Evolutionary conservation across 192 early-diverging fungal species (phyloP).

Genomic region (Coemansia sp.): DNA sequence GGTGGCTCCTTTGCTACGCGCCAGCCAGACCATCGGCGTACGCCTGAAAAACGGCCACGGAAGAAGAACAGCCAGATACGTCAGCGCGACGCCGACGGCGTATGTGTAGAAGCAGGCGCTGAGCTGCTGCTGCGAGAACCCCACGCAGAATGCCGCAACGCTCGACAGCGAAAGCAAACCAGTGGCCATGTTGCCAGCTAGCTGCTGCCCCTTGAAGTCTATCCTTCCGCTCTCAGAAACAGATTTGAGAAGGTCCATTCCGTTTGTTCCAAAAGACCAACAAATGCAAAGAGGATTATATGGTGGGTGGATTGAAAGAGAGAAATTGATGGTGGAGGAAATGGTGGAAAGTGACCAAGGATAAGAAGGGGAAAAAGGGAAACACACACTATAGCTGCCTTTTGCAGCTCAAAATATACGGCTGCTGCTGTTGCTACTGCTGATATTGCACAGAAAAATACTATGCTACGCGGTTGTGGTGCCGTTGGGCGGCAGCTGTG

Average conservation of each 20-base stretch:
- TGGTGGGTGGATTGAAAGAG: neutral
- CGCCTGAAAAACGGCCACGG: constrained; percentile 46
- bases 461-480: constrained; percentile 5
- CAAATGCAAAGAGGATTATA: too few species aligned
- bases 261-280: neutral
- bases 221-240: constrained; percentile 49
- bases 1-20: constrained; percentile 9
- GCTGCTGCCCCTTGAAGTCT: constrained; percentile 49
- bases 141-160: constrained; percentile 20
- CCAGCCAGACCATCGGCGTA: constrained; percentile 34
- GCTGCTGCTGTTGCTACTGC: neutral
- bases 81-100: constrained; percentile 24
- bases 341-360: too few species aligned
- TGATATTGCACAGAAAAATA: neutral
- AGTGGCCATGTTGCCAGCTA: constrained; percentile 34
- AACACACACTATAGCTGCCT: too few species aligned
- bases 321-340: neutral
- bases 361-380: neutral
- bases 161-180: constrained; percentile 24
- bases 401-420: neutral
- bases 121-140: constrained; percentile 25
- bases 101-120: constrained; percentile 42
- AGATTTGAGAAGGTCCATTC: constrained; percentile 44
- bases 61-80: constrained; percentile 40
- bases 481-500: constrained; percentile 11